Base-by-base conservation (phyloP, 2,329 filamentous ascomycete species). In the Talaromyces funiculosus region DNA sequence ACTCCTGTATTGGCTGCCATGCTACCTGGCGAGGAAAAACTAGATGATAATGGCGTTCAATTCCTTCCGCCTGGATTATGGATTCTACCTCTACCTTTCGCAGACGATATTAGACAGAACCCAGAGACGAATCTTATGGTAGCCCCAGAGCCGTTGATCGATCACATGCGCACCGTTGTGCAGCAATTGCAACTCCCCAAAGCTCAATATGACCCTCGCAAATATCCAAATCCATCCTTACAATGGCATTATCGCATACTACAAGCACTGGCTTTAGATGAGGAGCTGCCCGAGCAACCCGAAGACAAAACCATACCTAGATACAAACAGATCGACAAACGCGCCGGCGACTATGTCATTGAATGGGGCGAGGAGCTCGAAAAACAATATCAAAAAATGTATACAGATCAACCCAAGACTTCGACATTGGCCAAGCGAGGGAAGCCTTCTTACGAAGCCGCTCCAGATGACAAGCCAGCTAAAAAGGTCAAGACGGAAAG, bases 161-260 rank as follows among this genome's bases (percentile, higher is more conserved):
- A 95, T 68, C 81, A 84, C 38, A 97, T 97, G 92, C 84, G 90
- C 53, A 82, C 82, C 5, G 84, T 97, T 3, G 80, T 97, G 2
- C 88, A 94, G 71, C 91, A 96, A 66, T 79, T 97, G 0, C 91
- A 96, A 71, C 84, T 99, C 7, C 94, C 94, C 0, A 92, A 90
- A 69, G 92, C 84, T 5, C 81, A 84, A 33, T 99, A 95, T 70
- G 89, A 96, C 66, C 92, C 93, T 1, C 79, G 81, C 1, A 94
- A 89, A 69, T 97, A 97, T 69, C 90, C 94, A 0, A 99, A 99
- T 64, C 92, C 92, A 9, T 84, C 90, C 8, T 80, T 99, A 24
- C 94, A 99, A 76, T 99, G 93, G 92, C 94, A 97, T 77, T 99
- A 97, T 79, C 88, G 86, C 63, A 96, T 99, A 49, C 79, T 99